These are phyloP conservation scores for Rhododendron griersonianum DNA, from an alignment of 148 eudicot species.

Conservation along the genomic window DNA sequence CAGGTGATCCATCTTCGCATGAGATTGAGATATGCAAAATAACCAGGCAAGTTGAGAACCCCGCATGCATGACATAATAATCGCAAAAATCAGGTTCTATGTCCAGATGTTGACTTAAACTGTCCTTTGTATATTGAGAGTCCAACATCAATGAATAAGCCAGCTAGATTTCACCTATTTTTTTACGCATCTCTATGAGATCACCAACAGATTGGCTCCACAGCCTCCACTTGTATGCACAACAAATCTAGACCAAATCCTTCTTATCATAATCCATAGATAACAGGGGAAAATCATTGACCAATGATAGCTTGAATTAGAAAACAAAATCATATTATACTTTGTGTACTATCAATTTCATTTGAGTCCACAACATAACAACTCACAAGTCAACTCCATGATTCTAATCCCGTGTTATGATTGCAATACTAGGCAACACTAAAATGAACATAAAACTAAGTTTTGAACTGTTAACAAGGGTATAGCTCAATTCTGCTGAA, in stretches of 20 bases:
- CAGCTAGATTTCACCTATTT: background rate
- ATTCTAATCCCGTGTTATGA: background rate
- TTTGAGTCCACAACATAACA: background rate
- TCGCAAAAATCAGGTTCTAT: background rate
- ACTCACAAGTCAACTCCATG: background rate
- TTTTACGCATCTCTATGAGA: background rate
- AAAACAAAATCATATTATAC: background rate
- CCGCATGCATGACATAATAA: background rate
- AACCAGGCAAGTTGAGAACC: constrained; percentile 3
- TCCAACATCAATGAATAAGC: background rate
- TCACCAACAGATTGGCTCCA: background rate
- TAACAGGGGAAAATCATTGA: background rate
- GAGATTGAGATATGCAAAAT: background rate
- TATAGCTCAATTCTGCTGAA: background rate
- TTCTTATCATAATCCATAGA: too few relatives aligned
- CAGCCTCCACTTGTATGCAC: background rate
- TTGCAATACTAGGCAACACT: constrained; percentile 4
- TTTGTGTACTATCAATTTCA: background rate
- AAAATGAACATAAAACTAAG: background rate
- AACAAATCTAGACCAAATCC: background rate
- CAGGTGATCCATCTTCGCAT: background rate
- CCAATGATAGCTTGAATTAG: background rate
- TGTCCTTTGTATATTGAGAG: background rate
- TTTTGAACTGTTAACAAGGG: background rate
- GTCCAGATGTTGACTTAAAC: background rate